phyloP scores from a whole-genome alignment of 441 rosid species.

The Populus hybrid region DNA sequence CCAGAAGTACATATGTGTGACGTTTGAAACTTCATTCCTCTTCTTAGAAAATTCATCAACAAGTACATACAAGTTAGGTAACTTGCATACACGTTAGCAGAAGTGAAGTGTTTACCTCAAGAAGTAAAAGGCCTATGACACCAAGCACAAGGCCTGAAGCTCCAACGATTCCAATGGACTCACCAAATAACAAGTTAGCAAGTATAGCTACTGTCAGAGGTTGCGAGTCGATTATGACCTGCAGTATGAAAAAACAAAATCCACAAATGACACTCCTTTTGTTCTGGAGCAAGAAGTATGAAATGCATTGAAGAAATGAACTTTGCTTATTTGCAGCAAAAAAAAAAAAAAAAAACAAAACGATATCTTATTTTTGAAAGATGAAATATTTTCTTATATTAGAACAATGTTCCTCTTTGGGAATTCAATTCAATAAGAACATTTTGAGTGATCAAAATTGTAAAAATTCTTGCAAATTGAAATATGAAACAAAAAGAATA shows the following conservation, averaged over 20 bases:
- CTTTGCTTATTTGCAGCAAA: not conserved
- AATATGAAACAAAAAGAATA: not conserved
- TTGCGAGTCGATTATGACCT: constrained; percentile 95
- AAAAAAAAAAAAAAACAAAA: no score
- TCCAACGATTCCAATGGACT: constrained; percentile 77
- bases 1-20: not conserved
- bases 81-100: not conserved
- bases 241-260: constrained; percentile 6
- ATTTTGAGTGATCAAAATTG: not conserved
- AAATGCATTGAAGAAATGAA: not conserved
- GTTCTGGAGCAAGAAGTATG: not conserved
- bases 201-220: constrained; percentile 88
- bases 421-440: not conserved
- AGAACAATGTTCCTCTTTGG: not conserved
- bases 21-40: not conserved
- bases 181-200: constrained; percentile 77
- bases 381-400: no score
- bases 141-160: constrained; percentile 85
- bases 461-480: not conserved
- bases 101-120: constrained; percentile 49
- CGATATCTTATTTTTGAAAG: not conserved
- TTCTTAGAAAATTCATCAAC: not conserved
- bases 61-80: not conserved
- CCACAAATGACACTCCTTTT: not conserved
- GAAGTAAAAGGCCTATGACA: constrained; percentile 78